Evolutionary conservation across 2,329 filamentous ascomycete species (phyloP).

Genomic region (Penicillium sp.): DNA sequence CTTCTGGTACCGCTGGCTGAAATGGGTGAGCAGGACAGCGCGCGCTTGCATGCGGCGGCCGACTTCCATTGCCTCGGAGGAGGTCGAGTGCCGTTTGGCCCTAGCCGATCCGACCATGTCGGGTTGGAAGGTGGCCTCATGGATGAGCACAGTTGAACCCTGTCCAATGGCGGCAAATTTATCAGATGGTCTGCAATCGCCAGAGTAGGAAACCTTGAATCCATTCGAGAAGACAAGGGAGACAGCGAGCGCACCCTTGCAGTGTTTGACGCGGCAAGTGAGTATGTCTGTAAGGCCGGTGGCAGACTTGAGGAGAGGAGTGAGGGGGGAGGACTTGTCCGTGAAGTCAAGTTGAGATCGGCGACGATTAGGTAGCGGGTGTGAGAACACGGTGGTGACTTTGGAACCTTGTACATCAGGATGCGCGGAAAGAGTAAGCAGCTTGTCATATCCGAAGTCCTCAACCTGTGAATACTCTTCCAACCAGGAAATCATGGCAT

Average conservation of each 20-base stretch:
- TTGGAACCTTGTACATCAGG: constrained; percentile 15
- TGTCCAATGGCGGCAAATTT: constrained; percentile 68
- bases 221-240: constrained; percentile 73
- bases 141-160: constrained; percentile 78
- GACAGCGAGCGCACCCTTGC: constrained; percentile 71
- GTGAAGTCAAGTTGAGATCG: constrained; percentile 25
- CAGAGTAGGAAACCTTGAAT: constrained; percentile 88
- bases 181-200: constrained; percentile 79
- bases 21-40: constrained; percentile 84
- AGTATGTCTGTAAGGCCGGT: constrained; percentile 66
- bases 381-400: constrained; percentile 27
- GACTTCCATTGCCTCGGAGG: constrained; percentile 76
- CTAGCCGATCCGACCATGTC: constrained; percentile 72
- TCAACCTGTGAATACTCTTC: constrained; percentile 77
- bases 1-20: constrained; percentile 90
- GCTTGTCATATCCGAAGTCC: constrained; percentile 64
- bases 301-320: constrained; percentile 44
- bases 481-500: constrained; percentile 71
- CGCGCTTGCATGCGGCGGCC: constrained; percentile 75
- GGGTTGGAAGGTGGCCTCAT: constrained; percentile 95
- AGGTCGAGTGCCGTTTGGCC: constrained; percentile 88
- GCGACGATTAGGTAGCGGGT: constrained; percentile 26
- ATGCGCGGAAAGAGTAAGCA: constrained; percentile 50
- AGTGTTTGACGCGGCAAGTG: constrained; percentile 71
- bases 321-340: constrained; percentile 24